Percentiles rank a stretch among this genome's conserved stretches.
phyloP scores from a whole-genome alignment of 2,329 filamentous ascomycete genomes.

The Ramularia endophylla region DNA sequence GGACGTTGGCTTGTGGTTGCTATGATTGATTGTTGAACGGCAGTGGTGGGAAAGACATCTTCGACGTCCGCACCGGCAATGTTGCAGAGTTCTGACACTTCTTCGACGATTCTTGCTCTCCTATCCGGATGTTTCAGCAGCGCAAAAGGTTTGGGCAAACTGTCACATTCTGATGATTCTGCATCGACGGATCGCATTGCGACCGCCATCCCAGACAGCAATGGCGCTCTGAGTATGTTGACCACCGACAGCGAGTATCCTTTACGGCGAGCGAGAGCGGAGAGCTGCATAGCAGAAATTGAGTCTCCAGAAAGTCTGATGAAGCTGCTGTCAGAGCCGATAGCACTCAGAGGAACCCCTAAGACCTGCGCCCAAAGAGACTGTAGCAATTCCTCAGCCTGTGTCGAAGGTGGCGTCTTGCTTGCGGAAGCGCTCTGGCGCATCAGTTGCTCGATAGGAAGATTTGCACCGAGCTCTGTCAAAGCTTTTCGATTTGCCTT shows the following conservation, averaged over 20 bases:
- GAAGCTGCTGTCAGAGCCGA: slow-evolving; percentile 37
- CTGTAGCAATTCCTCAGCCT: slow-evolving; percentile 3
- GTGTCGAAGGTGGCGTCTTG: slow-evolving; percentile 1
- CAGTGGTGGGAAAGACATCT: slow-evolving; percentile 45
- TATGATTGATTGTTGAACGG: slow-evolving; percentile 4
- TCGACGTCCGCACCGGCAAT: slow-evolving; percentile 28
- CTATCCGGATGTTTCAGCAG: slow-evolving; percentile 2
- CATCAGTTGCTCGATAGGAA: too few relatives aligned
- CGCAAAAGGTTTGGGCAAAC: not conserved
- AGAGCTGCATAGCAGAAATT: slow-evolving; percentile 45
- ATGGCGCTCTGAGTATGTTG: slow-evolving; percentile 3
- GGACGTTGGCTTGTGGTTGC: not conserved
- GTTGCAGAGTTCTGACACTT: slow-evolving; percentile 4
- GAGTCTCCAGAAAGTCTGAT: slow-evolving; percentile 71
- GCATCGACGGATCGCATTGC: not conserved
- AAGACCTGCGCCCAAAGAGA: slow-evolving; percentile 6
- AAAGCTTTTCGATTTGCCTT: slow-evolving; percentile 37
- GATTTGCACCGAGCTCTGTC: slow-evolving; percentile 36
- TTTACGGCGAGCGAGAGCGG: slow-evolving; percentile 4
- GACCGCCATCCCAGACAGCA: slow-evolving; percentile 5
- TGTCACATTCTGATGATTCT: not conserved
- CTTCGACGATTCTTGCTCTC: not conserved
- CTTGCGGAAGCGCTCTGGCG: too few relatives aligned
- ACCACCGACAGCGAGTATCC: slow-evolving; percentile 5
- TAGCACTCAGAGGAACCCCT: not conserved